phyloP scores from a whole-genome alignment of 2,329 filamentous ascomycete genomes.

The Penicillium hesseltinei region DNA sequence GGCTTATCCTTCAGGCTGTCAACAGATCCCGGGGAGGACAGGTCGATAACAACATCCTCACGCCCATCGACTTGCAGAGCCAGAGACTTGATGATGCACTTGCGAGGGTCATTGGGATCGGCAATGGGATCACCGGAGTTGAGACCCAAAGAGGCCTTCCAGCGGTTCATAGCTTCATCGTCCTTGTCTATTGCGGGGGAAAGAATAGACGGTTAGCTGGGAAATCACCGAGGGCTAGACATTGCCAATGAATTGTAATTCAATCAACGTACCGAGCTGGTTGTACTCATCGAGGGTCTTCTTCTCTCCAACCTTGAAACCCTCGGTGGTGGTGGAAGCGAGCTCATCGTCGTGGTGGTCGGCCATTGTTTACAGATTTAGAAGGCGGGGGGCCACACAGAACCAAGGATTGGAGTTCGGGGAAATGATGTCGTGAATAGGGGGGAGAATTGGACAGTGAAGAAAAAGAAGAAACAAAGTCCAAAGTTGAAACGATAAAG shows the following conservation, averaged over 20 bases:
- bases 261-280: slow-evolving; percentile 70
- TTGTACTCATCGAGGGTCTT: slow-evolving; percentile 95
- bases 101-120: slow-evolving; percentile 77
- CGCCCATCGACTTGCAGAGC: slow-evolving; percentile 83
- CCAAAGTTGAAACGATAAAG: slow-evolving; percentile 1
- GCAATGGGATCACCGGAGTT: slow-evolving; percentile 67
- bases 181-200: slow-evolving; percentile 53
- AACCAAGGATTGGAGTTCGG: slow-evolving; percentile 13
- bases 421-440: not conserved
- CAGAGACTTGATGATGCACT: slow-evolving; percentile 89
- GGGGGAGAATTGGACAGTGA: not conserved
- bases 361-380: slow-evolving; percentile 55
- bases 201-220: slow-evolving; percentile 23
- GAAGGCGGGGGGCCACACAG: slow-evolving; percentile 20
- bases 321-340: slow-evolving; percentile 81
- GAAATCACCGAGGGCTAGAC: not conserved
- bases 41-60: slow-evolving; percentile 81
- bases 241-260: not conserved
- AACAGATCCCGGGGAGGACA: slow-evolving; percentile 71
- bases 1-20: slow-evolving; percentile 81
- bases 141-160: slow-evolving; percentile 94
- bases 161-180: slow-evolving; percentile 93
- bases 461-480: not conserved
- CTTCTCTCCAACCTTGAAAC: slow-evolving; percentile 98
- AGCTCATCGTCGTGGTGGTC: slow-evolving; percentile 76